These are phyloP conservation scores for Backusella parvicylindrica DNA, from an alignment of 192 early-diverging fungal species.

Conservation along the genomic window DNA sequence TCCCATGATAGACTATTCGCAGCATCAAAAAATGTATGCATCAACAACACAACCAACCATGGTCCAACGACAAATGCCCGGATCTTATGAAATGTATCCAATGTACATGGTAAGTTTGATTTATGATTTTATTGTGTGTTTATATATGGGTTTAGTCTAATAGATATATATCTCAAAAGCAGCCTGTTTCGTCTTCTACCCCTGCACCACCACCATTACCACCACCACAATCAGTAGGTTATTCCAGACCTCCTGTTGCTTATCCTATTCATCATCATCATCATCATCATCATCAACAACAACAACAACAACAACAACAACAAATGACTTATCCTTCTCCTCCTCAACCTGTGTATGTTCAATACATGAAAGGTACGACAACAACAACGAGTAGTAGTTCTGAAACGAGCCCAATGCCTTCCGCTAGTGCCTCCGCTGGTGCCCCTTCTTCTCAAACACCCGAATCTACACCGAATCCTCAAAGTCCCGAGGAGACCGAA, in stretches of 20 bases:
- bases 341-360: constrained; percentile 9
- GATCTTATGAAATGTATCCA: constrained; percentile 7
- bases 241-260: neutral
- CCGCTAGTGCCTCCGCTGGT: neutral
- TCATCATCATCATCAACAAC: too few relatives aligned
- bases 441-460: neutral
- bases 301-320: neutral
- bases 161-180: neutral
- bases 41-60: neutral
- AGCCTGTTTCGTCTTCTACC: neutral
- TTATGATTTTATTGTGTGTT: neutral
- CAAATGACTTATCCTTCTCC: constrained; percentile 6
- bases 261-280: neutral
- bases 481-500: neutral
- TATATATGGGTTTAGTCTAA: neutral
- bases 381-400: neutral
- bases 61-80: constrained; percentile 8
- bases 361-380: neutral
- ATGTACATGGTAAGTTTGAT: constrained; percentile 5
- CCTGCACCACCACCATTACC: neutral
- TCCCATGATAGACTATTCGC: constrained; percentile 6
- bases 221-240: neutral
- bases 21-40: neutral
- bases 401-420: neutral
- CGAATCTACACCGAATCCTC: neutral